phyloP scores from a whole-genome alignment of 176 grass and related monocot genomes.

The Cenchrus americanus region DNA sequence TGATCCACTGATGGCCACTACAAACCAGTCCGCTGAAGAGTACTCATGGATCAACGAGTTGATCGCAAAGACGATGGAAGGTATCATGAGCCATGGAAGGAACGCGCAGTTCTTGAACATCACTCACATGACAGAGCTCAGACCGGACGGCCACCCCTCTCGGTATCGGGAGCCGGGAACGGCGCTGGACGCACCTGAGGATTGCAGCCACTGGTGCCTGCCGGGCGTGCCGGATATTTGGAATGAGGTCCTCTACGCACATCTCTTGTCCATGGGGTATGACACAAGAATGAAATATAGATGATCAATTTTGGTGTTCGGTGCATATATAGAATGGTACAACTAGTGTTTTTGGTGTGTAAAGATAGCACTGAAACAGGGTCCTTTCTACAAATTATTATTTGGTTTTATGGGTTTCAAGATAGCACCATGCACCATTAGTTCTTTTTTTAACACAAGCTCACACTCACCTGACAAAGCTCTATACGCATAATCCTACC shows the following conservation, averaged over 20 bases:
- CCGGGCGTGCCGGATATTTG: slow-evolving; percentile 83
- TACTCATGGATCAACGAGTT: slow-evolving; percentile 46
- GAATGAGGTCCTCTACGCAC: slow-evolving; percentile 60
- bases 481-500: too few species aligned
- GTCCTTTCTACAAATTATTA: too few species aligned
- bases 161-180: slow-evolving; percentile 43
- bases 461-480: too few species aligned
- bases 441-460: too few species aligned
- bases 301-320: too few species aligned
- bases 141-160: slow-evolving; percentile 46
- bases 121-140: slow-evolving; percentile 47
- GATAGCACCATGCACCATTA: too few species aligned
- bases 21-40: not conserved
- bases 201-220: slow-evolving; percentile 95
- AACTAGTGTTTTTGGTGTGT: too few species aligned
- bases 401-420: too few species aligned
- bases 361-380: too few species aligned
- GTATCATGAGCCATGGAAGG: not conserved
- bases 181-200: slow-evolving; percentile 49
- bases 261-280: slow-evolving; percentile 41
- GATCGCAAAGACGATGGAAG: not conserved
- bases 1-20: not conserved
- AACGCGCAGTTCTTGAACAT: slow-evolving; percentile 40
- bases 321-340: too few species aligned
- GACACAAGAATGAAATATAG: not conserved